Evolutionary conservation across 805 yeast genomes (phyloP).

Genomic region (Saccharomyces kudriavzevii): DNA sequence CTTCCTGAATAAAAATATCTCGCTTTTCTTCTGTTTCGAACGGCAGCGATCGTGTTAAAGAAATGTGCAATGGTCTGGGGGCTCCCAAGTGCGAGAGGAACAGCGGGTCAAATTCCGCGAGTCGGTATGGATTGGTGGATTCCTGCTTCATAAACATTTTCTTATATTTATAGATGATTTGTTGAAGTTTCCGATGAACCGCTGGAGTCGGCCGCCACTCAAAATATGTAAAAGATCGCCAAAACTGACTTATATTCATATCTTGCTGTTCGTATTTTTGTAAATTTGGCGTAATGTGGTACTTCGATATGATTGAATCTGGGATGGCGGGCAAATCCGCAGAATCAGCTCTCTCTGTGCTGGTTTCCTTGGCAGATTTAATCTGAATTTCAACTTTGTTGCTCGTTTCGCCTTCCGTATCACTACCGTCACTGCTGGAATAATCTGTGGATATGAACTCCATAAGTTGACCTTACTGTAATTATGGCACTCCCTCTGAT

Average conservation of each 20-base stretch:
- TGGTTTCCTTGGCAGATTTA: neutral
- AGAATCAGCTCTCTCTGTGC: neutral
- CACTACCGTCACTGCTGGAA: conserved; percentile 9
- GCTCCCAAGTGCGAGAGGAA: conserved; percentile 21
- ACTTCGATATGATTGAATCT: conserved; percentile 15
- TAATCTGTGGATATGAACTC: conserved; percentile 12
- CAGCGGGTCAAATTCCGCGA: conserved; percentile 17
- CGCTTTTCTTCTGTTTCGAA: conserved; percentile 9
- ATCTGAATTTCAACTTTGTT: neutral
- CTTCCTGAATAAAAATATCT: conserved; percentile 5
- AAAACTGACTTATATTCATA: neutral
- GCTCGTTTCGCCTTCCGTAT: conserved; percentile 11
- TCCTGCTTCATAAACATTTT: conserved; percentile 1
- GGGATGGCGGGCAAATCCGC: conserved; percentile 16
- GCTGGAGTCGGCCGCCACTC: conserved; percentile 19
- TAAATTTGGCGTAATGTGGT: conserved; percentile 18
- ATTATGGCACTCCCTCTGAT: neutral
- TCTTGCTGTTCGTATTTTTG: conserved; percentile 4
- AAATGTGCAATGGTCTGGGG: conserved; percentile 23
- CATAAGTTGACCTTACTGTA: conserved; percentile 6
- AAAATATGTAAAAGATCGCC: conserved; percentile 19
- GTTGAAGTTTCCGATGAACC: conserved; percentile 12
- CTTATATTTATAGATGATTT: conserved; percentile 7
- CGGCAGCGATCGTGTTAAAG: conserved; percentile 14
- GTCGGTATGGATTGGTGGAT: neutral